Evolutionary conservation across 192 early-diverging fungal species (phyloP).

Genomic region (Backusella psychrophila): DNA sequence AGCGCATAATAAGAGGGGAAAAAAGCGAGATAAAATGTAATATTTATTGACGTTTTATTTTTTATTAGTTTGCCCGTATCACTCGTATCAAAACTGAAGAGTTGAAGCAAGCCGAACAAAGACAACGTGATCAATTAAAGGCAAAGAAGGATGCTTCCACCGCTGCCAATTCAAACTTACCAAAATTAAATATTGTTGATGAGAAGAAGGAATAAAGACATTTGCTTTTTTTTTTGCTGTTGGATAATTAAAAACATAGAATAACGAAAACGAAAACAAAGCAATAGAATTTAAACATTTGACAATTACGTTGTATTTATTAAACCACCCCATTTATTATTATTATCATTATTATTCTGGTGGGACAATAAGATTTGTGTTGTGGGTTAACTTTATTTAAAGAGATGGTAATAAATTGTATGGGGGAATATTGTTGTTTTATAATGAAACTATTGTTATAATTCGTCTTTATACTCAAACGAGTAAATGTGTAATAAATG

Average conservation of each 20-base stretch:
- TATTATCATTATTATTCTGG: not conserved
- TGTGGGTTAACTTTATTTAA: not conserved
- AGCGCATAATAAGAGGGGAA: not conserved
- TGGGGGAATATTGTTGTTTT: not conserved
- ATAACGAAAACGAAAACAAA: not conserved
- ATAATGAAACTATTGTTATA: too few species aligned
- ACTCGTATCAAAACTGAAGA: constrained; percentile 50
- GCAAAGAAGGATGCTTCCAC: constrained; percentile 46
- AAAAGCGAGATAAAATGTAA: not conserved
- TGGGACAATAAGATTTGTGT: not conserved
- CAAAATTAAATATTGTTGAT: constrained; percentile 50
- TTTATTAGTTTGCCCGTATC: constrained; percentile 48
- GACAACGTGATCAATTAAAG: constrained; percentile 38
- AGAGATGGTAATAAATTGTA: not conserved
- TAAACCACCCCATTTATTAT: not conserved
- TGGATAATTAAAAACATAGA: not conserved
- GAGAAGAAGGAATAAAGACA: constrained; percentile 28
- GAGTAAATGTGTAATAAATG: too few species aligned
- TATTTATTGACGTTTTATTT: not conserved
- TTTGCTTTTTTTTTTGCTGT: constrained; percentile 5
- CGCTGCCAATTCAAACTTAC: constrained; percentile 50
- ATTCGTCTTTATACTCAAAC: too few species aligned
- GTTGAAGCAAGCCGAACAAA: constrained; percentile 49
- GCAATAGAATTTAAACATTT: not conserved
- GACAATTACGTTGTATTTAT: not conserved